Conservation (phyloP, 129 eudicot species). For the Lactuca saligna region DNA sequence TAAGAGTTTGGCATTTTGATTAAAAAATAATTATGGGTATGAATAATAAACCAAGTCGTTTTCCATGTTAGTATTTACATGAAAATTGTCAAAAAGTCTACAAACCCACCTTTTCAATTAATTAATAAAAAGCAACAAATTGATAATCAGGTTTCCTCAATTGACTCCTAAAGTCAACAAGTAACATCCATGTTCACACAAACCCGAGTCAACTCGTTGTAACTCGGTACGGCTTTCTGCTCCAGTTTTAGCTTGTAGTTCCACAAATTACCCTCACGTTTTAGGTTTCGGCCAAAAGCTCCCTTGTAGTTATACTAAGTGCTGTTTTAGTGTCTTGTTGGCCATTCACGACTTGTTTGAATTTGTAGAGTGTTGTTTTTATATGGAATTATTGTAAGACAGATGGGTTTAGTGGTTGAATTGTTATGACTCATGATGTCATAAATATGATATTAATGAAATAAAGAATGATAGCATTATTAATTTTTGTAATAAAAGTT, state of each 20-base stretch:
- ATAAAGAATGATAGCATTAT: background rate
- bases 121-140: slow-evolving; percentile 22
- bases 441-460: too few relatives aligned
- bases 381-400: too few relatives aligned
- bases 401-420: background rate
- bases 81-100: slow-evolving; percentile 35
- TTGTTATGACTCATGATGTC: background rate
- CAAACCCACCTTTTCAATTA: slow-evolving; percentile 20
- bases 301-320: background rate
- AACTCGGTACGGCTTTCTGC: slow-evolving; percentile 1
- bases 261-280: background rate
- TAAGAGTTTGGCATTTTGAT: slow-evolving; percentile 12
- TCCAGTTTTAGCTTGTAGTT: background rate
- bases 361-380: background rate
- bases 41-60: slow-evolving; percentile 9
- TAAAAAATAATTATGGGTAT: slow-evolving; percentile 1
- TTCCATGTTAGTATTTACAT: slow-evolving; percentile 14
- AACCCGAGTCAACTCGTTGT: slow-evolving; percentile 23
- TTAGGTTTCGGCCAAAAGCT: background rate
- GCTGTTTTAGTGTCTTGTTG: background rate
- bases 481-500: too few relatives aligned
- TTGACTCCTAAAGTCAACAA: slow-evolving; percentile 33
- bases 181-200: slow-evolving; percentile 31
- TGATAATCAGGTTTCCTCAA: slow-evolving; percentile 22
- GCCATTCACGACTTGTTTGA: background rate